Evolutionary conservation across 2,329 filamentous ascomycete genomes (phyloP).

Genomic region (Scortechinia acanthostroma): DNA sequence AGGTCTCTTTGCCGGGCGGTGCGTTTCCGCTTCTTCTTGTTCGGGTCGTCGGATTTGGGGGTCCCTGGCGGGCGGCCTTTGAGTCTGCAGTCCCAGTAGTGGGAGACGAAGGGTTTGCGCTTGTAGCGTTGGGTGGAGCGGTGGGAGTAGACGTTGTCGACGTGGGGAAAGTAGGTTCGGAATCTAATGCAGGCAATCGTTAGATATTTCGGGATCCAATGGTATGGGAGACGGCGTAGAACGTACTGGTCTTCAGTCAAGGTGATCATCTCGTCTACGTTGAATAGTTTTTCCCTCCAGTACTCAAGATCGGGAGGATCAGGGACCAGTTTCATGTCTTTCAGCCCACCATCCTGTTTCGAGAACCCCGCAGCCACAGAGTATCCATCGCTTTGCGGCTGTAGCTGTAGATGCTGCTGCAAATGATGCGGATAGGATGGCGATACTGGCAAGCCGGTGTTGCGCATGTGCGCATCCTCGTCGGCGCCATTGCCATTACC

Average conservation of each 20-base stretch:
- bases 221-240: conserved; percentile 2
- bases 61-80: conserved; percentile 75
- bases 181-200: conserved; percentile 38
- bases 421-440: too few relatives aligned
- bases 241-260: conserved; percentile 68
- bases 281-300: conserved; percentile 69
- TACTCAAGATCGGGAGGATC: conserved; percentile 60
- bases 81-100: conserved; percentile 79
- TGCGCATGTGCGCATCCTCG: too few relatives aligned
- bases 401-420: not conserved
- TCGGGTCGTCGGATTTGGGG: conserved; percentile 71
- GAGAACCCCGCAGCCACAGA: not conserved
- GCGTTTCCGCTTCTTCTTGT: conserved; percentile 76
- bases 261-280: conserved; percentile 67
- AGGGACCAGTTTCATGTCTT: conserved; percentile 43
- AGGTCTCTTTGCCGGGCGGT: conserved; percentile 68
- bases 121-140: conserved; percentile 76
- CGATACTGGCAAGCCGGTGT: too few relatives aligned
- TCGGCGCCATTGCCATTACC: not conserved
- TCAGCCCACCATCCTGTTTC: conserved; percentile 30
- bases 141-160: conserved; percentile 80
- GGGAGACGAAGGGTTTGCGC: conserved; percentile 73
- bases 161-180: conserved; percentile 74
- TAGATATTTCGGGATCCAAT: conserved; percentile 2
- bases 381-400: not conserved